Base-by-base conservation (phyloP, 179 eudicot species). In the Corrigiola litoralis region DNA sequence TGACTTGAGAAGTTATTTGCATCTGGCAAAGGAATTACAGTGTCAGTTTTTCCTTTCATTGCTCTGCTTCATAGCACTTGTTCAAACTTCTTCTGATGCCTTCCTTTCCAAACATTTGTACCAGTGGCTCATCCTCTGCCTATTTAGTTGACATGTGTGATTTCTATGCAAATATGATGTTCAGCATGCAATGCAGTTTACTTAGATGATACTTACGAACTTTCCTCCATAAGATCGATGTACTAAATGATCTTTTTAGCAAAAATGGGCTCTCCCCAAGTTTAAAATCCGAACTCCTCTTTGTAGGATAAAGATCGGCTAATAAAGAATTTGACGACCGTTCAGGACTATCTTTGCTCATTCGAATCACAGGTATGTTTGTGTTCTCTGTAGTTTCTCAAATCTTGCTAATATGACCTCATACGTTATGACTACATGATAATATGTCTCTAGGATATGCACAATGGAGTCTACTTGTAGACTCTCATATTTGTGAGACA, bases 261-360 rank as follows among this genome's bases (percentile, higher is more conserved):
- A n/a, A n/a, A n/a, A n/a, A n/a, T n/a, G n/a, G n/a, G n/a, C n/a
- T n/a, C n/a, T n/a, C n/a, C n/a, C n/a, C n/a, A n/a, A n/a, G n/a
- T 0, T 48, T 55, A 17, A 48, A 34, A n/a, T 28, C 34, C 38
- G 6, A 16, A 37, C 65, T 52, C 27, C 9, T 42, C 47, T 60
- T 58, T 85, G 61, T 81, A 94, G 99, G 99, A 94, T 69, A 86
- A 88, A 73, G 89, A 82, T 72, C 84, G 81, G 78, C 75, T 94
- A 31, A 83, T 82, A 66, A 80, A 82, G 81, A 94, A 90, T 79
- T 73, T 94, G 67, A 90, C 86, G 73, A 86, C 88, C 31, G 83
- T 90, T 72, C 96, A 94, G 71, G 87, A 90, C 66, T 94, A 90
- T 66, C 94, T 94, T 68, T 94, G 96, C 81, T 90, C 95, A 52